phyloP scores from a whole-genome alignment of 192 early-diverging fungal genomes.

The Podila clonocystis region DNA sequence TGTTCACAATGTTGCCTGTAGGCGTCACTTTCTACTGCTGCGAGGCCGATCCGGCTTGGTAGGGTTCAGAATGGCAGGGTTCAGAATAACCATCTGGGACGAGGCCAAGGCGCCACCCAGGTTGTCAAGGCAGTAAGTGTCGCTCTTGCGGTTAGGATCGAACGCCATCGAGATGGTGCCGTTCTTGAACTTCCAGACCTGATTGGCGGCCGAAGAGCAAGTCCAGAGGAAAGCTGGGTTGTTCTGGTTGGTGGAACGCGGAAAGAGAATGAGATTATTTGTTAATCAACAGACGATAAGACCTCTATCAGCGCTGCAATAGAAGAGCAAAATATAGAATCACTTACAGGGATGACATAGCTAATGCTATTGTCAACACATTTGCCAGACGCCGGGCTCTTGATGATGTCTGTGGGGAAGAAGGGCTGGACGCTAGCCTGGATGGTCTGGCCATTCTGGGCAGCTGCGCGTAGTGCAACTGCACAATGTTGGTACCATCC shows the following conservation, averaged over 20 bases:
- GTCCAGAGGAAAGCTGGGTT: constrained; percentile 30
- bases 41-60: constrained; percentile 1
- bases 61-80: constrained; percentile 35
- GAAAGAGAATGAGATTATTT: no score
- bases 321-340: not conserved
- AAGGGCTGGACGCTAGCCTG: constrained; percentile 48
- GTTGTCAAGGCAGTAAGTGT: constrained; percentile 36
- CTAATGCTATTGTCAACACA: constrained; percentile 25
- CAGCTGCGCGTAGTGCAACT: constrained; percentile 17
- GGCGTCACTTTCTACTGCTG: constrained; percentile 35
- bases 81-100: constrained; percentile 16
- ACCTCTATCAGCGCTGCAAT: no score
- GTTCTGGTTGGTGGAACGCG: constrained; percentile 2
- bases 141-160: constrained; percentile 22
- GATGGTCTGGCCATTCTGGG: constrained; percentile 36
- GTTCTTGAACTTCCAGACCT: constrained; percentile 47
- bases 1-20: constrained; percentile 33
- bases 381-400: constrained; percentile 24
- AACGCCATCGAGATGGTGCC: constrained; percentile 29
- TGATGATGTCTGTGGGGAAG: constrained; percentile 46
- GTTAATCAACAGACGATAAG: no score
- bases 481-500: constrained; percentile 28
- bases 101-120: not conserved
- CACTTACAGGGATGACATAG: constrained; percentile 22
- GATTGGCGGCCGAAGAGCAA: constrained; percentile 21